Evolutionary conservation across 73 alveolate species (phyloP), one percentile per base, ranked within the genome.

Genomic region (Paramecium bursaria): DNA sequence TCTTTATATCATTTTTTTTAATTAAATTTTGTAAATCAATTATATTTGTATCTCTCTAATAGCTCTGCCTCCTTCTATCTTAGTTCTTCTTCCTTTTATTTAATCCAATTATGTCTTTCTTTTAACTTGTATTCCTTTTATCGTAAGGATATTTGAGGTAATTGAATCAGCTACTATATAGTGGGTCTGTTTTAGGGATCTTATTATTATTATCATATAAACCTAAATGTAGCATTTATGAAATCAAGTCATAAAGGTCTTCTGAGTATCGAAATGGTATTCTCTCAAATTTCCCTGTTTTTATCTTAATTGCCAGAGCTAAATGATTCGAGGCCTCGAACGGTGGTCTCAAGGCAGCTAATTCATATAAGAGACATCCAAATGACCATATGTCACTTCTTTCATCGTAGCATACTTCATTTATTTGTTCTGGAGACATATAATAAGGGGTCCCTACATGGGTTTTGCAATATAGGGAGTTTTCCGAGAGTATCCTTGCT

Each of bases 391-490:
- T 95, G 74, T 96, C 98, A 79, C 97, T 90, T 75, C 94, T 96
- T 61, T 96, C 99, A 85, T 94, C 95, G 85, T 96, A 96, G 75
- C 86, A 88, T 39, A 79, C 85, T 74, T 94, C 98, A 57, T 75
- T 92, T 2, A 96, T 95, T 90, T 94, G 93, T 73, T 95, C 98
- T 0, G 98, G 99, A 26, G 95, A 82, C 98, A 95, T 93, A 87
- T 96, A 95, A 85, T 95, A 96, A 0, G 98, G 99, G 13, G 99
- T 96, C 3, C 99, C 98, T n/a, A 96, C 98, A 82, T 96, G 95
- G 14, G 99, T 94, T 79, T 95, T 88, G 6, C 98, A 98, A 90
- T 88, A 96, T 73, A 91, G 86, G 22, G 95, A 91, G 46, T 96
- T 96, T 31, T 93, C 88, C 46, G 91, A 82, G 90, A 95, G 85